phyloP scores from a whole-genome alignment of 2,329 filamentous ascomycete genomes.

The Geosmithia putterillii region DNA sequence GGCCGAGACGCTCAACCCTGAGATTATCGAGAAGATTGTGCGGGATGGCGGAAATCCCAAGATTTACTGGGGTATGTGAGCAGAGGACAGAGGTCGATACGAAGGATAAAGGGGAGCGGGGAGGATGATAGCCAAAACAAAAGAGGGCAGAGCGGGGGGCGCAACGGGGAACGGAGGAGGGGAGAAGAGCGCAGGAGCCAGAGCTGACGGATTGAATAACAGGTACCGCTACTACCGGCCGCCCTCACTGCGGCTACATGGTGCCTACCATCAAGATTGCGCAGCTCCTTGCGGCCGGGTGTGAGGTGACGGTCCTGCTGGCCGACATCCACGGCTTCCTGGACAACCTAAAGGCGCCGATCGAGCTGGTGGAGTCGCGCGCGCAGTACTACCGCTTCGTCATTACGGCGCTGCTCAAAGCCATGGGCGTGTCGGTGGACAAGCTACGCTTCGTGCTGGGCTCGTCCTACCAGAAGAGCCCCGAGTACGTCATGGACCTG shows the following conservation, averaged over 20 bases:
- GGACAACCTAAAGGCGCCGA: constrained; percentile 74
- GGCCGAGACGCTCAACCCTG: constrained; percentile 69
- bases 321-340: constrained; percentile 68
- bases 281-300: constrained; percentile 74
- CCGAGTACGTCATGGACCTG: constrained; percentile 77
- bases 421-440: constrained; percentile 67
- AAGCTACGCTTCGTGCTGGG: constrained; percentile 77
- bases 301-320: constrained; percentile 68
- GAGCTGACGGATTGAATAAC: too few species aligned
- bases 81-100: too few species aligned
- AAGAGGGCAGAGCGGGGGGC: too few species aligned
- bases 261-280: constrained; percentile 83
- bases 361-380: constrained; percentile 74
- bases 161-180: too few species aligned
- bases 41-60: constrained; percentile 59
- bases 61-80: constrained; percentile 67
- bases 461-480: constrained; percentile 64
- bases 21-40: constrained; percentile 66
- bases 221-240: constrained; percentile 74
- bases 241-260: constrained; percentile 82
- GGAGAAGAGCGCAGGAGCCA: not conserved
- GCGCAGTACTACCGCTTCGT: constrained; percentile 72
- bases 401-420: constrained; percentile 62
- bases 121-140: too few species aligned
- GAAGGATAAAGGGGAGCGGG: too few species aligned